Percentiles rank a stretch among this genome's conserved stretches.
These are phyloP conservation scores for Talaromyces ruber DNA, from an alignment of 495 filamentous ascomycete genomes.

Conservation along the genomic window DNA sequence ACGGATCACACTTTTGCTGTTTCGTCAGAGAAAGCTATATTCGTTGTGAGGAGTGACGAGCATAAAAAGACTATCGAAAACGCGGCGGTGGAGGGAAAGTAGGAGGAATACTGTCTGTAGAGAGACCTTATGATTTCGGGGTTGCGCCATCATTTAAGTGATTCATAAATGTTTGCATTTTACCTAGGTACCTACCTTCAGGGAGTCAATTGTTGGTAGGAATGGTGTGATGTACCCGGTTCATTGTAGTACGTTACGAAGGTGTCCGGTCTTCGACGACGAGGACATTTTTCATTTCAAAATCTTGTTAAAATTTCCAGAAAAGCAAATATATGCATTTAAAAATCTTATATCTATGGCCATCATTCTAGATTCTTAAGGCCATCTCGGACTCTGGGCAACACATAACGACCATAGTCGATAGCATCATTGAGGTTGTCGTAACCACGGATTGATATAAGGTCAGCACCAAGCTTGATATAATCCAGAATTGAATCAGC, in stretches of 20 bases:
- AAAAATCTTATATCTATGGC: background rate
- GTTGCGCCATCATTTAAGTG: too few relatives aligned
- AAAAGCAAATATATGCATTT: background rate
- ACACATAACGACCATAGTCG: slow-evolving; percentile 41
- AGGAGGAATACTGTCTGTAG: too few relatives aligned
- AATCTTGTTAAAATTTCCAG: too few relatives aligned
- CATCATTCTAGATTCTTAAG: background rate
- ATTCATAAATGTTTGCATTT: too few relatives aligned
- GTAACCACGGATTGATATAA: slow-evolving; percentile 47
- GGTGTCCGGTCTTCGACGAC: too few relatives aligned
- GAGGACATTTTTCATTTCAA: too few relatives aligned
- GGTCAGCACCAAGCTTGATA: slow-evolving; percentile 40
- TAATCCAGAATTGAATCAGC: slow-evolving; percentile 43
- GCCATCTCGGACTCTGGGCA: slow-evolving; percentile 33
- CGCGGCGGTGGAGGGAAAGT: background rate
- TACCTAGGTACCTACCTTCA: too few relatives aligned
- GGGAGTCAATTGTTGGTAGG: too few relatives aligned
- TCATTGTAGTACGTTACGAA: too few relatives aligned
- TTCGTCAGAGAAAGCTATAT: background rate
- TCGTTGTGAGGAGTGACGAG: background rate
- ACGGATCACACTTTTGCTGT: background rate
- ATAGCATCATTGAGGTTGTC: slow-evolving; percentile 47
- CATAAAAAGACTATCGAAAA: background rate
- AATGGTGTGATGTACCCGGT: too few relatives aligned
- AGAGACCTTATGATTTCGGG: too few relatives aligned